Base-by-base conservation (phyloP, 2,329 filamentous ascomycete genomes). In the Juglanconis oblonga region DNA sequence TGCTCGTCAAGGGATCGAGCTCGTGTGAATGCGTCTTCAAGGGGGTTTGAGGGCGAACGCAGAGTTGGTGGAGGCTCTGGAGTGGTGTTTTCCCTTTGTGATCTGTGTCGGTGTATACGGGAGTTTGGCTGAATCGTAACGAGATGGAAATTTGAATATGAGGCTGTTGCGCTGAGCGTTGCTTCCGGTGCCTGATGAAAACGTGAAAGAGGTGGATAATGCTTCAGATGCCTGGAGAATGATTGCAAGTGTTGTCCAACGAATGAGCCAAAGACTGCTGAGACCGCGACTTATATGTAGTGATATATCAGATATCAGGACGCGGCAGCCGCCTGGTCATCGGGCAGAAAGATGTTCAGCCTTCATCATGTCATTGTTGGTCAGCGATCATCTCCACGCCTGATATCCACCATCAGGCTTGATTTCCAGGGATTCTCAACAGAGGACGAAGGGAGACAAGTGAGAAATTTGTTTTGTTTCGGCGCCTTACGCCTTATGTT, bases 341-440 rank as follows among this genome's bases (percentile, higher is more conserved):
- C 56, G 56, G 47, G 38, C 57, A 62, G 31, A 36, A 47, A 56
- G 31, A 55, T 33, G 24, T 38, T 62, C 59, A 59, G 60, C 56
- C 54, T 3, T 52, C 35, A 42, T 44, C 56, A 36, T 56, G 56
- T 62, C 52, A 51, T 51, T 47, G 47, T 52, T 52, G 33, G 45
- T 55, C 40, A 55, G 52, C 13, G 47, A 56, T 48, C 49, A 38
- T 40, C 32, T 29, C 4, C 33, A 31, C 24, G 32, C 47, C 40
- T 59, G 55, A 48, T 13, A 33, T 45, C 56, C 59, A 58, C 33
- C 47, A 45, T 52, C 48, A 44, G 38, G 38, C 14, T 44, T 31
- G 48, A 31, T 36, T 42, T 17, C 14, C 50, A 51, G 24, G 44
- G 42, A n/a, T 49, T 48, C 17, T 60, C 53, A 35, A 44, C 52